These are phyloP conservation scores for Hypoxylon cercidicola DNA, from an alignment of 495 filamentous ascomycete genomes.

Conservation along the genomic window DNA sequence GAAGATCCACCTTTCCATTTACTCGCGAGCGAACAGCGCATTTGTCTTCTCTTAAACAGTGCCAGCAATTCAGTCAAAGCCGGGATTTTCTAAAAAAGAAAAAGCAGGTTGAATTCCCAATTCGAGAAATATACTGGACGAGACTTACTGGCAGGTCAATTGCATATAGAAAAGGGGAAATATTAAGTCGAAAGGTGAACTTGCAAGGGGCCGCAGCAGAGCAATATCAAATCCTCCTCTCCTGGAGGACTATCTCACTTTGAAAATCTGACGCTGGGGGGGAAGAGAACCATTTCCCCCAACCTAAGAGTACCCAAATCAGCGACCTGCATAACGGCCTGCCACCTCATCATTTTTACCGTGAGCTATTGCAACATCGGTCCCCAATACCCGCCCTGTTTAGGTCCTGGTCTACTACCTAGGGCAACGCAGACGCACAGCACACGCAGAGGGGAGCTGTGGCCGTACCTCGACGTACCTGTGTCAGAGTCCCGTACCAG, in stretches of 20 bases:
- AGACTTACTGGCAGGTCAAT: conserved; percentile 22
- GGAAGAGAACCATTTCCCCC: conserved; percentile 39
- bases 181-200: conserved; percentile 2
- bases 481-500: conserved; percentile 45
- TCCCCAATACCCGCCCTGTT: conserved; percentile 47
- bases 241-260: conserved; percentile 40
- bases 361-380: conserved; percentile 52
- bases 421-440: conserved; percentile 45
- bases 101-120: conserved; percentile 12
- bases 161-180: conserved; percentile 10
- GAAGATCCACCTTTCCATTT: conserved; percentile 35
- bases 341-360: conserved; percentile 50
- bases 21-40: conserved; percentile 31
- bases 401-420: conserved; percentile 45
- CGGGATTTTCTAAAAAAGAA: conserved; percentile 8
- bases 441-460: conserved; percentile 37
- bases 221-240: conserved; percentile 36
- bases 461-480: conserved; percentile 49
- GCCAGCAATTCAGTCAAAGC: conserved; percentile 29
- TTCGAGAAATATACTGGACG: conserved; percentile 24
- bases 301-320: conserved; percentile 50
- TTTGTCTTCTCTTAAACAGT: conserved; percentile 21
- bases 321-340: conserved; percentile 50
- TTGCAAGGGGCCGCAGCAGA: conserved; percentile 34
- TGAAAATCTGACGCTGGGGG: conserved; percentile 45